These are phyloP conservation scores for Ophiostoma sp. DNA, from an alignment of 2,329 filamentous ascomycete genomes.

Conservation along the genomic window DNA sequence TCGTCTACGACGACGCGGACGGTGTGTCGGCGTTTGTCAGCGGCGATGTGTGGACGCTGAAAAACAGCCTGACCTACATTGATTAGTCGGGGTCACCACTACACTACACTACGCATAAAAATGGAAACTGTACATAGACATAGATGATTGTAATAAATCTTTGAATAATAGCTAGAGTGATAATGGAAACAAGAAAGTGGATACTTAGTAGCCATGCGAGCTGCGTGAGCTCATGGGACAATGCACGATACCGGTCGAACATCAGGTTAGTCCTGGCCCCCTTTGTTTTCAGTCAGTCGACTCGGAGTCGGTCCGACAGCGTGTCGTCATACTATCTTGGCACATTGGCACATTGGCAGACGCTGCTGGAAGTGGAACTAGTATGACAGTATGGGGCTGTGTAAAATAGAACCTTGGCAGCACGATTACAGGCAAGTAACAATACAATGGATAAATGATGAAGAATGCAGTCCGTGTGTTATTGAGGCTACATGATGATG, in stretches of 20 bases:
- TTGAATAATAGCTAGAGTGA: background rate
- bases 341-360: background rate
- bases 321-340: background rate
- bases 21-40: background rate
- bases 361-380: background rate
- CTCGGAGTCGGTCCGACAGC: background rate
- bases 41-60: background rate
- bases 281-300: background rate
- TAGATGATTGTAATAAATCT: background rate
- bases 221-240: background rate
- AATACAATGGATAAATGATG: too few relatives aligned
- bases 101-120: background rate
- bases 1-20: background rate
- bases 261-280: background rate
- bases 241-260: background rate
- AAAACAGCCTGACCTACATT: constrained; percentile 9
- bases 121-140: background rate
- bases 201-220: background rate
- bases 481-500: background rate
- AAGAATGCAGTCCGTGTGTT: background rate
- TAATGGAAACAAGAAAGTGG: too few relatives aligned
- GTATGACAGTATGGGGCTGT: background rate
- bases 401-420: too few relatives aligned
- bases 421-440: too few relatives aligned
- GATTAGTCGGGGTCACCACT: background rate